phyloP scores from a whole-genome alignment of 2,329 filamentous ascomycete genomes.

The Monilinia vaccinii-corymbosi region DNA sequence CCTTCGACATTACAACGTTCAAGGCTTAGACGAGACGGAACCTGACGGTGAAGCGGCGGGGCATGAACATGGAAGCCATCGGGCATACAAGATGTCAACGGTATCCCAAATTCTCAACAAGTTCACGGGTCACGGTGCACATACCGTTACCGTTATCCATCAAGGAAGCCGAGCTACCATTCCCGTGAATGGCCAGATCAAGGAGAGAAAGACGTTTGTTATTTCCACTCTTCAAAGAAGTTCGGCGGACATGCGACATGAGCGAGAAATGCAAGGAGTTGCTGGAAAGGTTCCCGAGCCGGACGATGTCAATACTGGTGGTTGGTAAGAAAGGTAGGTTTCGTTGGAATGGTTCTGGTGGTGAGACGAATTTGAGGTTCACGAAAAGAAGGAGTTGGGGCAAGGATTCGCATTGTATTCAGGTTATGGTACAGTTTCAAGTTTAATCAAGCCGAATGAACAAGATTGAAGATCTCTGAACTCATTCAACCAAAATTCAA shows the following conservation, averaged over 20 bases:
- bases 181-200: not conserved
- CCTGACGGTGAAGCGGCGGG: not conserved
- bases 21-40: not conserved
- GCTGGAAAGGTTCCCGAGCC: slow-evolving; percentile 3
- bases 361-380: not conserved
- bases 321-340: not conserved
- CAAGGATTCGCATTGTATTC: not conserved
- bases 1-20: not conserved
- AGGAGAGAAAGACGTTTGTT: not conserved
- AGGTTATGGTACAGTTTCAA: not conserved
- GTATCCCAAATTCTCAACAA: slow-evolving; percentile 5
- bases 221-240: not conserved
- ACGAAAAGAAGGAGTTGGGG: not conserved
- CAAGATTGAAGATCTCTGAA: not conserved
- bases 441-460: not conserved
- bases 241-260: slow-evolving; percentile 2
- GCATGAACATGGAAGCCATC: not conserved
- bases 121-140: slow-evolving; percentile 2
- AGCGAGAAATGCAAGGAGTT: not conserved
- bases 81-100: slow-evolving; percentile 3
- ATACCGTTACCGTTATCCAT: slow-evolving; percentile 3
- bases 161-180: slow-evolving; percentile 2
- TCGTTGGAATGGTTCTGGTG: not conserved
- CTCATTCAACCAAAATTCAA: not conserved
- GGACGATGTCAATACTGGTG: slow-evolving; percentile 7